Conservation (phyloP, 192 early-diverging fungal genomes). For the Allomyces macrogynus region DNA sequence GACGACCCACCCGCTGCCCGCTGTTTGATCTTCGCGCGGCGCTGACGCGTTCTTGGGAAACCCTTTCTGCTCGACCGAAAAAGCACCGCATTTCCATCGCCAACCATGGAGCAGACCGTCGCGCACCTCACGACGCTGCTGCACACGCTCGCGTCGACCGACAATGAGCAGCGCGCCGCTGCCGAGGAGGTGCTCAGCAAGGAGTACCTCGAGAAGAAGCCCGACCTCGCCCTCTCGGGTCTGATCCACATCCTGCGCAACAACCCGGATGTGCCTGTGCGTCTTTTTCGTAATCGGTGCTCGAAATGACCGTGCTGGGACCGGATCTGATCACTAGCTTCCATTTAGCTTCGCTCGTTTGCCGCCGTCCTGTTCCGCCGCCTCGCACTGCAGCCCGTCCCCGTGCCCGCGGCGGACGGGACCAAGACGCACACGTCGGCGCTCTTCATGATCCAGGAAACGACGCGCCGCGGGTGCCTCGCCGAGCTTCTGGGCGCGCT, state of each 20-base stretch:
- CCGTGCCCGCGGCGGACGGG: conserved; percentile 8
- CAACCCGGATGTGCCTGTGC: conserved; percentile 21
- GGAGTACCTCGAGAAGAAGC: conserved; percentile 36
- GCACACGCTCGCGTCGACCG: conserved; percentile 21
- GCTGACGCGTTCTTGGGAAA: too few species aligned
- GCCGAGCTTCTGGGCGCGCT: conserved; percentile 58
- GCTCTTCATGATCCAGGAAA: conserved; percentile 49
- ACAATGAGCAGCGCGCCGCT: conserved; percentile 36
- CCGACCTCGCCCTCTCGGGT: conserved; percentile 31
- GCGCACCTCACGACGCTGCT: conserved; percentile 1
- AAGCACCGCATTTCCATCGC: too few species aligned
- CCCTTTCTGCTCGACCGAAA: too few species aligned
- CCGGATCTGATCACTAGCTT: conserved; percentile 2
- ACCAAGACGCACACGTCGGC: conserved; percentile 35
- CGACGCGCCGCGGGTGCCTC: conserved; percentile 47
- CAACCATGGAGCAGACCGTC: background rate
- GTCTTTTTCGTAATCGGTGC: background rate
- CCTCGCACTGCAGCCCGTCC: conserved; percentile 26
- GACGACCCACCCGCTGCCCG: too few species aligned
- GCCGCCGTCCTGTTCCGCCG: conserved; percentile 48
- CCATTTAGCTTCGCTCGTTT: conserved; percentile 33
- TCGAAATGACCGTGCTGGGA: conserved; percentile 1
- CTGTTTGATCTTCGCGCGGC: too few species aligned
- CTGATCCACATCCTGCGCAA: conserved; percentile 30
- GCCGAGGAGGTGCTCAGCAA: conserved; percentile 40